A percentile compares a stretch with the other conserved stretches of the same genome.
Conservation (phyloP, 129 eudicot genomes). For the Pittosporum tobira region DNA sequence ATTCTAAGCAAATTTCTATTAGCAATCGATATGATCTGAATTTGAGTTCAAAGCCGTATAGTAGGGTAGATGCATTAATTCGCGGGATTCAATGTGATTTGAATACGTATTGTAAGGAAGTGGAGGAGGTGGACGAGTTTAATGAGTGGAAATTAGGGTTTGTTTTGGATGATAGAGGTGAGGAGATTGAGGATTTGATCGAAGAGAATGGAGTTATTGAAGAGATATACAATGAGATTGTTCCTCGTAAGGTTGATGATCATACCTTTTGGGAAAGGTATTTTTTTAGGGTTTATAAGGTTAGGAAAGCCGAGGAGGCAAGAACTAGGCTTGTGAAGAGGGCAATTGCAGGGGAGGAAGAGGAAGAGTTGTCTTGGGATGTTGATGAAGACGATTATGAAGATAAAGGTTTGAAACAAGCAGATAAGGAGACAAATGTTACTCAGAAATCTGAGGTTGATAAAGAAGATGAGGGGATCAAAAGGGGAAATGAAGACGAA, state of each 20-base stretch:
- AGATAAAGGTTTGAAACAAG: constrained; percentile 19
- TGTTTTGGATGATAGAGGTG: constrained; percentile 36
- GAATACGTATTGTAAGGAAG: constrained; percentile 60
- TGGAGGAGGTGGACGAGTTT: constrained; percentile 44
- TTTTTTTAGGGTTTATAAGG: constrained; percentile 52
- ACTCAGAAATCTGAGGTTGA: constrained; percentile 3
- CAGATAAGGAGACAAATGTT: constrained; percentile 8
- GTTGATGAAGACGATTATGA: constrained; percentile 70
- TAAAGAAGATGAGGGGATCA: constrained; percentile 10
- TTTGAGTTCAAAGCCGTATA: constrained; percentile 40
- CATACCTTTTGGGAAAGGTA: constrained; percentile 66
- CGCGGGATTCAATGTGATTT: constrained; percentile 42
- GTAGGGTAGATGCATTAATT: constrained; percentile 58
- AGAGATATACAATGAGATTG: constrained; percentile 53
- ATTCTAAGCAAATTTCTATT: background rate
- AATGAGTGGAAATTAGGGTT: constrained; percentile 57
- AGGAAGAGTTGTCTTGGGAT: constrained; percentile 86
- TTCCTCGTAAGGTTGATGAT: constrained; percentile 45
- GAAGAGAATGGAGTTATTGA: constrained; percentile 36
- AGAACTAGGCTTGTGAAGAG: constrained; percentile 57
- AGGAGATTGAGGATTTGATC: constrained; percentile 37
- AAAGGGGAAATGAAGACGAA: constrained; percentile 18
- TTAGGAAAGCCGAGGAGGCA: constrained; percentile 65
- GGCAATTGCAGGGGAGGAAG: constrained; percentile 55
- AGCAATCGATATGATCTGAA: constrained; percentile 1